Percentiles rank a stretch among this genome's conserved stretches.
Conservation (phyloP, 2,329 filamentous ascomycete genomes). For the Pyrenochaeta sp. region DNA sequence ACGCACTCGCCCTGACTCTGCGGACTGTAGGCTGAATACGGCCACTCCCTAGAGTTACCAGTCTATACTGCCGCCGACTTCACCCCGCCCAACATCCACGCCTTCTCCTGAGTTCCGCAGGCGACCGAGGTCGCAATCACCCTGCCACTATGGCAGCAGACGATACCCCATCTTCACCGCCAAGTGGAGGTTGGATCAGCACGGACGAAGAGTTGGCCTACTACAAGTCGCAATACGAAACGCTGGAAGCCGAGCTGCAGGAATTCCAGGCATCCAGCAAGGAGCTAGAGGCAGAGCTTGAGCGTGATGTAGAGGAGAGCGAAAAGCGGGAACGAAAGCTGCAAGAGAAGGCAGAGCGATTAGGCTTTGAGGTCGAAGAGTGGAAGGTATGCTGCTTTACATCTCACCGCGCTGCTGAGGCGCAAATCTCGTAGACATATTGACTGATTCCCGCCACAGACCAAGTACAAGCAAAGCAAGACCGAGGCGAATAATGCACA, state of each 20-base stretch:
- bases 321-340: conserved; percentile 90
- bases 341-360: conserved; percentile 83
- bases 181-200: conserved; percentile 40
- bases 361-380: conserved; percentile 92
- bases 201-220: conserved; percentile 82
- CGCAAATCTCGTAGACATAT: neutral
- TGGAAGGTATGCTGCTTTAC: conserved; percentile 79
- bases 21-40: conserved; percentile 1
- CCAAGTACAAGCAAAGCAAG: conserved; percentile 96
- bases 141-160: conserved; percentile 40
- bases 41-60: conserved; percentile 3
- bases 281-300: conserved; percentile 91
- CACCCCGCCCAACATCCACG: conserved; percentile 29
- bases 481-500: conserved; percentile 85
- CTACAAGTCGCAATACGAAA: conserved; percentile 96
- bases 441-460: conserved; percentile 58
- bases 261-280: conserved; percentile 95
- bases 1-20: conserved; percentile 11
- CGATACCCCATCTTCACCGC: conserved; percentile 44
- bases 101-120: conserved; percentile 36
- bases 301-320: conserved; percentile 93
- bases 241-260: conserved; percentile 86
- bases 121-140: conserved; percentile 21
- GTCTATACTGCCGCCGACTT: conserved; percentile 12
- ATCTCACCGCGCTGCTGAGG: neutral